Evolutionary conservation across 2,329 filamentous ascomycete species (phyloP).

Genomic region (Torrubiella hemipterigena): DNA sequence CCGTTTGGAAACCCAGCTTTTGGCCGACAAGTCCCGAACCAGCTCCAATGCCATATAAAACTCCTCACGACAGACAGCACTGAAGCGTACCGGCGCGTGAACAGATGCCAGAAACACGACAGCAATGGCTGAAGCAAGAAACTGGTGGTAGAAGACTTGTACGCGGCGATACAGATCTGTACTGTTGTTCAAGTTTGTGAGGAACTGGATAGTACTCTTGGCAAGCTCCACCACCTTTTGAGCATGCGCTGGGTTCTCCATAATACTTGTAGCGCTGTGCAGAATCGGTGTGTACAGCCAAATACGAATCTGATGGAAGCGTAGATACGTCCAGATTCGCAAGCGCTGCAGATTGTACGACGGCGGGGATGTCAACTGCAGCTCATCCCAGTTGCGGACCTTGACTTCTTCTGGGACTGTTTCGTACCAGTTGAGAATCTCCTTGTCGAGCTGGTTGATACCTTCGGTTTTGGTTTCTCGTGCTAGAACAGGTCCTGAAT

Average conservation of each 20-base stretch:
- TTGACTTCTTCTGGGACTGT: slow-evolving; percentile 50
- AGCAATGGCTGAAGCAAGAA: slow-evolving; percentile 61
- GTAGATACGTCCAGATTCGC: slow-evolving; percentile 72
- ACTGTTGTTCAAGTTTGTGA: slow-evolving; percentile 59
- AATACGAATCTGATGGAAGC: slow-evolving; percentile 83
- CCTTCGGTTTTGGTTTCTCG: slow-evolving; percentile 59
- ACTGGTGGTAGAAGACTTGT: slow-evolving; percentile 72
- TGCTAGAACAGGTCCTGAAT: slow-evolving; percentile 48
- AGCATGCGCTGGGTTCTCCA: slow-evolving; percentile 61
- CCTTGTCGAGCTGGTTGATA: slow-evolving; percentile 69
- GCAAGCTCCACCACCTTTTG: slow-evolving; percentile 63
- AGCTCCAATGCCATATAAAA: slow-evolving; percentile 70
- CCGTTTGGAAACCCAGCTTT: slow-evolving; percentile 59
- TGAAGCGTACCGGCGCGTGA: slow-evolving; percentile 63
- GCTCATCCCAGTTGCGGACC: slow-evolving; percentile 47
- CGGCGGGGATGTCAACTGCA: slow-evolving; percentile 39
- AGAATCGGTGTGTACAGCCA: slow-evolving; percentile 80
- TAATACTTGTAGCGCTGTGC: slow-evolving; percentile 73
- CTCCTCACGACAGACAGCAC: slow-evolving; percentile 55
- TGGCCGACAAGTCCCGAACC: slow-evolving; percentile 58
- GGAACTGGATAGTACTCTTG: slow-evolving; percentile 63
- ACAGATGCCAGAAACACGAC: slow-evolving; percentile 67
- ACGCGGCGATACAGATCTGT: slow-evolving; percentile 59
- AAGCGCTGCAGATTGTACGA: slow-evolving; percentile 60
- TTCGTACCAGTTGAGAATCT: slow-evolving; percentile 80